Base-by-base conservation (phyloP, 2,329 filamentous ascomycete genomes). In the Pseudomassariella vexata region DNA sequence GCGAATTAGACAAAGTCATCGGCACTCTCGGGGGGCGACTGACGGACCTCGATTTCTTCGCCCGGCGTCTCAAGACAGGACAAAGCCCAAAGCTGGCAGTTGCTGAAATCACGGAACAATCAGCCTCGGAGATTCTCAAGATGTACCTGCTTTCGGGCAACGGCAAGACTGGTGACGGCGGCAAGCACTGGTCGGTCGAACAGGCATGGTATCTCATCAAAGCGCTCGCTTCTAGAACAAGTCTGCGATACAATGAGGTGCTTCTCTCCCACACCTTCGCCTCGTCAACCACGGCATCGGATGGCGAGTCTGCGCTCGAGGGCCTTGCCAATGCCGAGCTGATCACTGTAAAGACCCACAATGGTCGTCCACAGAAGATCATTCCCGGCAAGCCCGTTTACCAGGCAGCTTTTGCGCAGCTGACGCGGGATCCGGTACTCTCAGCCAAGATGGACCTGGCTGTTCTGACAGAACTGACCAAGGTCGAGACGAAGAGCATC, bases 41-140 rank as follows among this genome's bases (percentile, higher is more conserved):
- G n/a, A 95, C 88, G 0, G 92, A 98, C 51, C 79, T 98, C 14
- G 90, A 96, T 53, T 94, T 92, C 51, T 76, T 98, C 25, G 84
- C 89, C n/a, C 79, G 90, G 21, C 76, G 92, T 12, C 83, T 98
- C 47, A 86, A 87, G 59, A 79, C 83, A 1, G 90, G 92, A 11
- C 88, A 95, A 55, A 82, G 73, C 3, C 92, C 92, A 1, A 73
- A 71, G 41, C 72, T 82, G 45, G 92, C 92, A 3, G 82, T 95
- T 3, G 68, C 79, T 15, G 88, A 95, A 42, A 96, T 98, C 40
- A 83, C 95, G 33, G 80, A 86, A 34, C 87, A 95, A 52, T 84
- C 83, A 12, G 85, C 88, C 1, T 85, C 85, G 0, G 92, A 96
- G 52, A 89, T 96, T 28, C 65, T 95, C 39, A 94, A 95, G 52